A percentile compares a stretch with the other conserved stretches of the same genome.
These are phyloP conservation scores for Phytophthora kernoviae DNA, from an alignment of 352 stramenopile genomes.

Conservation along the genomic window DNA sequence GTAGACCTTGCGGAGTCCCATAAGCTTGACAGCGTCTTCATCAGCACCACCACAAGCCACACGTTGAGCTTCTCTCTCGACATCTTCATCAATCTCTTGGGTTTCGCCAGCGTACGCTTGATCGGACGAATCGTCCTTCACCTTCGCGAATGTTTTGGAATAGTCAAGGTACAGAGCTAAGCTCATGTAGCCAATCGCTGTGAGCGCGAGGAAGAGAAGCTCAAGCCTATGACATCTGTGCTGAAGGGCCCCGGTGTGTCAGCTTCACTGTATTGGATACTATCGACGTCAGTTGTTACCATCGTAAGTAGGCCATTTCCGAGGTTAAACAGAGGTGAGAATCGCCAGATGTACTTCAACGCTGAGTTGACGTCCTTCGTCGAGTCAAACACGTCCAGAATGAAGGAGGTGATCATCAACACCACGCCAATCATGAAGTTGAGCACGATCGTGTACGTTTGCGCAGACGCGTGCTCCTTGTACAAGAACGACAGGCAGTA, in stretches of 20 bases:
- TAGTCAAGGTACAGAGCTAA: slow-evolving; percentile 62
- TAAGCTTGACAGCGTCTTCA: slow-evolving; percentile 41
- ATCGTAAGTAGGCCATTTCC: slow-evolving; percentile 38
- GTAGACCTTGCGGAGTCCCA: slow-evolving; percentile 83
- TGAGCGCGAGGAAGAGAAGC: slow-evolving; percentile 48
- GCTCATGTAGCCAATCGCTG: slow-evolving; percentile 38
- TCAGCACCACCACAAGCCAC: slow-evolving; percentile 31
- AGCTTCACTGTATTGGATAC: slow-evolving; percentile 10
- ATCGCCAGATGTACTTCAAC: slow-evolving; percentile 66
- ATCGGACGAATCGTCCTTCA: slow-evolving; percentile 45
- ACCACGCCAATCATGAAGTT: slow-evolving; percentile 65
- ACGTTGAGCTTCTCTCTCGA: slow-evolving; percentile 39
- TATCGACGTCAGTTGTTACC: slow-evolving; percentile 13
- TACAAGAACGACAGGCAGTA: slow-evolving; percentile 70
- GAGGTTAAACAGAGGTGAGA: slow-evolving; percentile 63
- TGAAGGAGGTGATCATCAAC: slow-evolving; percentile 60
- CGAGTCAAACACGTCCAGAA: slow-evolving; percentile 42
- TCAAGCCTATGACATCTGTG: slow-evolving; percentile 58
- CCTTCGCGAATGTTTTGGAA: slow-evolving; percentile 55
- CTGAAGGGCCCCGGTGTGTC: slow-evolving; percentile 36
- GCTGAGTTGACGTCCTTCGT: slow-evolving; percentile 47
- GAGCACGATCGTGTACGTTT: slow-evolving; percentile 64
- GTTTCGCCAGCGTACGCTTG: slow-evolving; percentile 32
- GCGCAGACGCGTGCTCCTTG: slow-evolving; percentile 51
- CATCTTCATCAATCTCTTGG: slow-evolving; percentile 55